Base-by-base conservation (phyloP, 768 basidiomycete genomes). In the Amanita inopinata region DNA sequence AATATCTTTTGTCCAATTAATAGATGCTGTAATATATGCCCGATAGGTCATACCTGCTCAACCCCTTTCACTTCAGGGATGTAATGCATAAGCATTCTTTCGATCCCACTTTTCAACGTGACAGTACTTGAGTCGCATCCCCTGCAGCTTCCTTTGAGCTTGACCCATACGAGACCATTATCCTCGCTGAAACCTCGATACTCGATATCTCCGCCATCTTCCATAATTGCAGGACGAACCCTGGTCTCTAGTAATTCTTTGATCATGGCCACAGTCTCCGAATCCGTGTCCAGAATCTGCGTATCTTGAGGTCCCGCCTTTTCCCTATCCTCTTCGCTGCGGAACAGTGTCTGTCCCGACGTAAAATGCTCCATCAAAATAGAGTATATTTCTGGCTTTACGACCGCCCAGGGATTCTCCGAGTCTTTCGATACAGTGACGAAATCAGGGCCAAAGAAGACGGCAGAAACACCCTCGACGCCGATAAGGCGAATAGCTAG, bases 71-170 rank as follows among this genome's bases (percentile, higher is more conserved):
- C 91, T 62, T 94, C 88, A 1, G 94, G 94, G 41, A 99, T 90
- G 56, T 98, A 98, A 63, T 98, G 94, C 90, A 90, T 92, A 53
- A 99, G 66, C 96, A 99, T 98, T 49, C 96, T 72, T 65, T 99
- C 96, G 40, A 99, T 97, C 6, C 96, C 96, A 48, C 77, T 80
- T 72, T 98, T 99, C 44, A 99, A 66, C 11, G 96, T 99, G 24
- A 98, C 93, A 4, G 88, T 80, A 58, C 89, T 93, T 23, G 88
- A 91, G 49, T 80, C 80, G 59, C 96, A 98, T 10, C 96, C 96
- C 58, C 96, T 70, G 62, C 96, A 99, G 56, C 91, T 94, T 20
- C 96, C 96, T 69, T 98, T 98, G 47, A 99, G 70, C 61, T 85
- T 94, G 22, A 99, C 71, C 57, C 75, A 76, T 4, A 99, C 94